phyloP scores from a whole-genome alignment of 768 basidiomycete species.

The Xerocomellus dryophilus region DNA sequence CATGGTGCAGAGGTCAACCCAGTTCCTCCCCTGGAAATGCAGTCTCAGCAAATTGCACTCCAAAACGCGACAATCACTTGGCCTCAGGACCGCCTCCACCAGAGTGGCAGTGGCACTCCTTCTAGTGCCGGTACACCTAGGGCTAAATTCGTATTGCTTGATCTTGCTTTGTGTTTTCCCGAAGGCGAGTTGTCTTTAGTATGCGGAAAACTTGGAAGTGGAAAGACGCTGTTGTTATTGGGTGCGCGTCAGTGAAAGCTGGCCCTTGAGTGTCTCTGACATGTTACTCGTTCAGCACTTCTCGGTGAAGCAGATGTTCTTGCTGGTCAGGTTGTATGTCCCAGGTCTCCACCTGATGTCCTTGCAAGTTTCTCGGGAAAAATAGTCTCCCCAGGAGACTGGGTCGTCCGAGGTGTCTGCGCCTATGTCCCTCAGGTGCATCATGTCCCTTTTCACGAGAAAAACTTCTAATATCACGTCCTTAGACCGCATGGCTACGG shows the following conservation, averaged over 20 bases:
- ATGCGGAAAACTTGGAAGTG: conserved; percentile 86
- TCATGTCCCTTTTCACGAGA: conserved; percentile 2
- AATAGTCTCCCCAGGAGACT: conserved; percentile 50
- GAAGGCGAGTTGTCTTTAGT: conserved; percentile 75
- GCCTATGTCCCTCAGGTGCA: conserved; percentile 83
- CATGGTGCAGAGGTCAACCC: conserved; percentile 65
- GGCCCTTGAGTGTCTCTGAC: conserved; percentile 5
- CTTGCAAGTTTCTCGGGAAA: conserved; percentile 57
- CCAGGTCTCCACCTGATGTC: conserved; percentile 79
- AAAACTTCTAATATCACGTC: conserved; percentile 5
- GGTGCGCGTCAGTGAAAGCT: conserved; percentile 34
- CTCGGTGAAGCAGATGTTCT: conserved; percentile 61
- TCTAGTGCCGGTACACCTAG: conserved; percentile 70
- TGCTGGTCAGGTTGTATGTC: conserved; percentile 76
- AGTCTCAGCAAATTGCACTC: conserved; percentile 64
- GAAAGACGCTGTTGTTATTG: conserved; percentile 82
- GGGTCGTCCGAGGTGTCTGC: conserved; percentile 75
- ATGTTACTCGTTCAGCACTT: conserved; percentile 45
- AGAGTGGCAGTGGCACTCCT: conserved; percentile 43
- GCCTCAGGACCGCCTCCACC: conserved; percentile 68
- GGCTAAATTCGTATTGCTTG: conserved; percentile 76
- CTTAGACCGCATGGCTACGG: conserved; percentile 61
- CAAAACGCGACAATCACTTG: conserved; percentile 88
- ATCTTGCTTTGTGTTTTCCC: conserved; percentile 76
- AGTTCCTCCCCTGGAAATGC: conserved; percentile 54